Base-by-base conservation (phyloP, 306 rosid genomes). In the Acmispon strigosus region DNA sequence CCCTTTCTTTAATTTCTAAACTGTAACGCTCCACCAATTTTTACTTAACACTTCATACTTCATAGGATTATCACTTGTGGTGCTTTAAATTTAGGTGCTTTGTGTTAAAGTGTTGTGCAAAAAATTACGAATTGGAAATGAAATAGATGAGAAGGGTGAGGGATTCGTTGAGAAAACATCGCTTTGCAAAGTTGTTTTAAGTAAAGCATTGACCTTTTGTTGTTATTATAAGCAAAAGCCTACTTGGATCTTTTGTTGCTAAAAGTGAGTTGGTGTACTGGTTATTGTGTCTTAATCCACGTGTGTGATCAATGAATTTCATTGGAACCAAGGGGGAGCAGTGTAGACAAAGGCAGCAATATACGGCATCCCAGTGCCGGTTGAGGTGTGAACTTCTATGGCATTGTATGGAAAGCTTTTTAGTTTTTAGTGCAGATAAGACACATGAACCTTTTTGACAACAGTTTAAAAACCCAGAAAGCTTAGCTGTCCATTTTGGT, bases 201-300 rank as follows among this genome's bases (percentile, higher is more conserved):
- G 55, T 3, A 24, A 75, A 10, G 63, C 27, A 0, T 22, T 59
- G 70, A 5, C 2, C 10, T 55, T 43, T 24, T 41, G 29, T 49
- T 58, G 29, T 49, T 58, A 20, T 66, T 1, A 12, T 34, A 14
- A 58, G 10, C 41, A 55, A 29, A 14, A 13, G 6, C 0, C 13
- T 14, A 14, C n/a, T 45, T 65, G 37, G 27, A 76, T 76, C 29
- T 50, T 50, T 69, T 65, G 78, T 54, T 11, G 27, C 52, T 56
- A 19, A n/a, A 1, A 13, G 5, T 20, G 15, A 24, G 29, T 45
- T 70, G 8, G 15, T 43, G 57, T 44, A 53, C 17, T 24, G 39
- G 37, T 52, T 43, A 27, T 27, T 32, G 8, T 32, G 37, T 32
- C 37, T 32, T 32, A 32, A 8, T 32, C 8, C 41, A 5, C 4